A percentile compares a stretch with the other conserved stretches of the same genome.
Evolutionary conservation across 2,329 filamentous ascomycete genomes (phyloP).

Genomic region (Penicillium sp.): DNA sequence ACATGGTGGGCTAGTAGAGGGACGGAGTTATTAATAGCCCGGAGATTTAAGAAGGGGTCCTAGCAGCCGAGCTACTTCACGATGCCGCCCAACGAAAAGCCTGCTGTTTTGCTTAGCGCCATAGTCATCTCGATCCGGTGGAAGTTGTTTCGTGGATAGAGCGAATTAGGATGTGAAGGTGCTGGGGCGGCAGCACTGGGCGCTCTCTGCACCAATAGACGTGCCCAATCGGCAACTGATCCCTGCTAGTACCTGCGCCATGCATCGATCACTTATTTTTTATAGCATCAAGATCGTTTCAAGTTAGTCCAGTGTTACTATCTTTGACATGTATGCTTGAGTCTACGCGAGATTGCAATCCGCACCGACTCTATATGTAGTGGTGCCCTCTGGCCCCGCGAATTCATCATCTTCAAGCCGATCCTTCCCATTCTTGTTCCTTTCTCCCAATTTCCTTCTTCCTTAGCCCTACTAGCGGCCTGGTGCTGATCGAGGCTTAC

Average conservation of each 20-base stretch:
- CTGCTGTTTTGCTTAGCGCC: constrained; percentile 27
- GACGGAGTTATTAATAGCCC: constrained; percentile 22
- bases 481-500: constrained; percentile 11
- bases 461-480: constrained; percentile 3
- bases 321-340: constrained; percentile 16
- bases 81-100: constrained; percentile 18
- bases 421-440: constrained; percentile 10
- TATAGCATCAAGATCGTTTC: constrained; percentile 24
- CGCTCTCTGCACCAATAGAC: constrained; percentile 26
- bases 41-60: constrained; percentile 15
- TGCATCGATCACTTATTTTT: constrained; percentile 25
- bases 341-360: constrained; percentile 9
- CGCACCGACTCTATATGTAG: constrained; percentile 20
- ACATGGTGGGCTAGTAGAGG: constrained; percentile 11
- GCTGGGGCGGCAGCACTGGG: constrained; percentile 15
- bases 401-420: constrained; percentile 10
- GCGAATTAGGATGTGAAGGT: constrained; percentile 15
- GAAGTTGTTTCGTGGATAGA: constrained; percentile 10
- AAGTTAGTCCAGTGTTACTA: constrained; percentile 22
- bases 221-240: constrained; percentile 6
- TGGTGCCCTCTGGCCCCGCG: constrained; percentile 8
- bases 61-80: constrained; percentile 1
- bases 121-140: constrained; percentile 16
- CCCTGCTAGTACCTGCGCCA: constrained; percentile 24
- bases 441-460: constrained; percentile 5